Base-by-base conservation (phyloP, 345 rosid species). In the Noccaea bulbosa region DNA sequence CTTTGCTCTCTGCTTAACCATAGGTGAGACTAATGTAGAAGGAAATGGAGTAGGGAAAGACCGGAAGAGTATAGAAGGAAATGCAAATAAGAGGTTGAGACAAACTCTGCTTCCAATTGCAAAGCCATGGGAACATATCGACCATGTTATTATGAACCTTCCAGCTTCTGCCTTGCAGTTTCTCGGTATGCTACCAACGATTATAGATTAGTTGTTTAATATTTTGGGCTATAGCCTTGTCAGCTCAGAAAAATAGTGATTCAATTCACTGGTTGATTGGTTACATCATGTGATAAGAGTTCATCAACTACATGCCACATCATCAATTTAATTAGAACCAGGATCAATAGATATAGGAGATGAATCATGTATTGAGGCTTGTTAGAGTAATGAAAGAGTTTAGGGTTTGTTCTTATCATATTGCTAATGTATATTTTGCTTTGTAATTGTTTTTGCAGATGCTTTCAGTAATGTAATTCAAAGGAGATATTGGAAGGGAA, bases 71-170 rank as follows among this genome's bases (percentile, higher is more conserved):
- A 68, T 56, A 61, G 91, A 83, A 75, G 89, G 78, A 73, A 80
- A 78, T 24, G 48, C 69, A 16, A 82, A 79, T 44, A 91, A 91
- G 75, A 89, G 87, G 78, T 75, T 83, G 74, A 85, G 76, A 83
- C 75, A 84, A 80, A 76, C 87, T 3, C 69, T 76, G 69, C 66
- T 83, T 49, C 78, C 84, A 53, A 62, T 75, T 16, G 46, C 86
- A 45, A 91, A 83, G 84, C 77, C 95, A 1, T 87, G 95, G 97
- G 95, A 89, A 79, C 96, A 91, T 75, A 69, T 91, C 57, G 96
- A 94, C 82, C 99, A 91, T 79, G 80, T 94, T 53, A 83, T 94
- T 45, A 94, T 94, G 99, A 94, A 94, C 81, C 99, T 94, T 76
- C 99, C 99, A 47, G 99, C 95, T 62, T 94, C 99, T 75, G 97